Conservation (phyloP, 1,139 yeast species). For the Candida frijolesensis region DNA sequence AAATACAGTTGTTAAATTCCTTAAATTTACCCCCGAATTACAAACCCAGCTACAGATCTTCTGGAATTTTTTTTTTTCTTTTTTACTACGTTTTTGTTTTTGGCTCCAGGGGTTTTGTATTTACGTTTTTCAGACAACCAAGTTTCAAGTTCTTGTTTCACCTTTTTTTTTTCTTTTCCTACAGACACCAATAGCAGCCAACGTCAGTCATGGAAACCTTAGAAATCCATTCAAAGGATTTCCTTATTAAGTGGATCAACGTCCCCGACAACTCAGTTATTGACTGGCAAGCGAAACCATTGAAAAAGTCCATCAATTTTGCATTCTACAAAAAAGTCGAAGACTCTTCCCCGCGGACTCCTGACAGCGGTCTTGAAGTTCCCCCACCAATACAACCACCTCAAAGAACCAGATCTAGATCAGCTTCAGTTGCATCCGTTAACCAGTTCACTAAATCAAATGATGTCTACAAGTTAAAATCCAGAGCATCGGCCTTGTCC, state of each 20-base stretch:
- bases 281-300: conserved; percentile 81
- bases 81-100: background rate
- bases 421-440: conserved; percentile 41
- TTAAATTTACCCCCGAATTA: background rate
- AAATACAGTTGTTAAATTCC: background rate
- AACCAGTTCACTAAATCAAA: conserved; percentile 41
- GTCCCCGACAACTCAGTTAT: conserved; percentile 68
- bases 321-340: conserved; percentile 56
- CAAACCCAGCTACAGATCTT: background rate
- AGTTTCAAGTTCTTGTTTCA: background rate
- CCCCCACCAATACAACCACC: conserved; percentile 12
- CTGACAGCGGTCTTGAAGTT: background rate
- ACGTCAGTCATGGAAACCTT: conserved; percentile 55
- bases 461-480: conserved; percentile 34
- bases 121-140: background rate
- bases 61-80: background rate
- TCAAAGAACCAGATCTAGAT: conserved; percentile 24
- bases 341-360: conserved; percentile 13
- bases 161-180: background rate
- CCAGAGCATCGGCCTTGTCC: conserved; percentile 38
- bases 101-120: background rate
- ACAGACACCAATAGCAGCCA: background rate
- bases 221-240: conserved; percentile 87
- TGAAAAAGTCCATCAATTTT: conserved; percentile 77
- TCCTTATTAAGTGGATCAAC: conserved; percentile 87